These are phyloP conservation scores for Microstegium vimineum DNA, from an alignment of 176 grass and related monocot genomes.

Conservation along the genomic window DNA sequence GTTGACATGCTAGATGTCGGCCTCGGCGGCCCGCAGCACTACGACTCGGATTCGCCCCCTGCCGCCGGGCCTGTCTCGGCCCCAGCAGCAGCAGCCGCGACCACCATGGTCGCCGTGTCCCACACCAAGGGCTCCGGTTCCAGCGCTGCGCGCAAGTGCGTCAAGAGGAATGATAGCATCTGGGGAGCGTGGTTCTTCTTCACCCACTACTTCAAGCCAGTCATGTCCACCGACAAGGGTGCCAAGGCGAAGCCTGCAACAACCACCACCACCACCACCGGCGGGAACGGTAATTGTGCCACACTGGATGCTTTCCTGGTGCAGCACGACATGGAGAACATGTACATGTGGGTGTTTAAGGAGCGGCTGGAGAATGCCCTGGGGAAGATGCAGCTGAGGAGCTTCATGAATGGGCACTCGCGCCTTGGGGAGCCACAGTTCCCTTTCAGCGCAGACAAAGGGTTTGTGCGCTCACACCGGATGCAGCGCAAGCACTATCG, in stretches of 20 bases:
- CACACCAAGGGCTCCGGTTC: constrained; percentile 47
- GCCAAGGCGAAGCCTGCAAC: constrained; percentile 45
- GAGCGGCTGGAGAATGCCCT: constrained; percentile 85
- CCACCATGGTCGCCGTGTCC: constrained; percentile 30
- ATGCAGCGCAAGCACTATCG: constrained; percentile 98
- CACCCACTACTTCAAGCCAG: constrained; percentile 95
- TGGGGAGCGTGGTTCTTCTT: constrained; percentile 99
- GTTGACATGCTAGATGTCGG: constrained; percentile 79
- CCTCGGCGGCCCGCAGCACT: constrained; percentile 62
- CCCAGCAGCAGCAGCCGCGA: neutral
- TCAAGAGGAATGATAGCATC: constrained; percentile 85
- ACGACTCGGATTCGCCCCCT: constrained; percentile 51
- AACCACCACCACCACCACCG: neutral
- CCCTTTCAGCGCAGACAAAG: constrained; percentile 82
- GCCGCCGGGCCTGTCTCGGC: constrained; percentile 6
- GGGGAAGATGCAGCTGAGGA: constrained; percentile 95
- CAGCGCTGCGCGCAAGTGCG: constrained; percentile 64
- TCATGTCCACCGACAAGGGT: constrained; percentile 50
- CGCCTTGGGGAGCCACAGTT: constrained; percentile 89
- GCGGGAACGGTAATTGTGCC: no score
- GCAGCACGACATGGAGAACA: constrained; percentile 98
- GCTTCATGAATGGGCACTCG: constrained; percentile 95
- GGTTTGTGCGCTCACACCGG: constrained; percentile 80
- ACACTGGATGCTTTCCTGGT: constrained; percentile 86
- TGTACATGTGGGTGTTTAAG: constrained; percentile 99